A percentile compares a stretch with the other conserved stretches of the same genome.
These are phyloP conservation scores for Scleromitrula shiraiana DNA, from an alignment of 2,329 filamentous ascomycete genomes.

Conservation along the genomic window DNA sequence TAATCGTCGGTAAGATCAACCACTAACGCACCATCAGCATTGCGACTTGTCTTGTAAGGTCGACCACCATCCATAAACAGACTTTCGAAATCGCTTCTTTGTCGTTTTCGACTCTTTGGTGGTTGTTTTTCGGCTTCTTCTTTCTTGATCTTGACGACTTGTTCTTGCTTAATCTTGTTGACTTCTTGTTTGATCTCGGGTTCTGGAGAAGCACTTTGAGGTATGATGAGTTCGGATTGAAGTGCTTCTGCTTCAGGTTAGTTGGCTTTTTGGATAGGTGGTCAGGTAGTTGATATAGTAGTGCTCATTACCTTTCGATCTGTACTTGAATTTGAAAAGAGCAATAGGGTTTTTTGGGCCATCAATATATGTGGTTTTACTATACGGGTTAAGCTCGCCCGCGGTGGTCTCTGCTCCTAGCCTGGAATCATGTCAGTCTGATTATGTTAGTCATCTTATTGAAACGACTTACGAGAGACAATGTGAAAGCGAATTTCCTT, in stretches of 20 bases:
- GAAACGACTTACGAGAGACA: conserved; percentile 9
- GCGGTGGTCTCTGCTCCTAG: no score
- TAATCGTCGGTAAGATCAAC: conserved; percentile 22
- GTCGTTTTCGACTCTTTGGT: conserved; percentile 7
- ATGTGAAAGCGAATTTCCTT: conserved; percentile 6
- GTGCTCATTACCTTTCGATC: conserved; percentile 2
- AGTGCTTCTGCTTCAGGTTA: conserved; percentile 12
- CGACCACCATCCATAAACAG: background rate
- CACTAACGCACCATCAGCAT: conserved; percentile 4
- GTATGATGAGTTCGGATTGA: conserved; percentile 17
- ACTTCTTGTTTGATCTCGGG: conserved; percentile 15
- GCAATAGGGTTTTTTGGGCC: background rate
- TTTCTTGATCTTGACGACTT: background rate
- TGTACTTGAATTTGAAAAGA: conserved; percentile 8
- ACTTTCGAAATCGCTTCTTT: background rate
- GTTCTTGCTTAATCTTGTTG: conserved; percentile 16
- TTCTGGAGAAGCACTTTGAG: conserved; percentile 16
- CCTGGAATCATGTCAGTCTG: background rate
- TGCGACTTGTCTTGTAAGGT: conserved; percentile 14
- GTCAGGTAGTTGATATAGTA: background rate
- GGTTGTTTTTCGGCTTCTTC: background rate
- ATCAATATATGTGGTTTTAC: background rate
- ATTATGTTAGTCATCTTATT: background rate
- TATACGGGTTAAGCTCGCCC: background rate
- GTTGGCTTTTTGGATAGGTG: background rate